phyloP scores from a whole-genome alignment of 257 asterid genomes.

The Capsicum rhomboideum region DNA sequence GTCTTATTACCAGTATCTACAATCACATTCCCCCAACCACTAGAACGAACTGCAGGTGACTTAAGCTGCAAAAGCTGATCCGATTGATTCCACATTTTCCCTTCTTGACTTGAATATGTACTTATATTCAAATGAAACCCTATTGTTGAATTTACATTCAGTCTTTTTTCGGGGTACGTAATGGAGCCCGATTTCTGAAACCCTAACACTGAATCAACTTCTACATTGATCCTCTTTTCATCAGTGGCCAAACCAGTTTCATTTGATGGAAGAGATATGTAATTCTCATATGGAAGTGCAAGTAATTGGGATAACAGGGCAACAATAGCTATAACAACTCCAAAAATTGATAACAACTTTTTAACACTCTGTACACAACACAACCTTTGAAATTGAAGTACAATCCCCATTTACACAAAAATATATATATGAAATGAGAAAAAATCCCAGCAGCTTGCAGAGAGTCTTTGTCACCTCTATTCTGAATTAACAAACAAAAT shows the following conservation, averaged over 20 bases:
- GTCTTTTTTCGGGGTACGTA: neutral
- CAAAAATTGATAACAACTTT: conserved; percentile 15
- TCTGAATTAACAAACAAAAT: neutral
- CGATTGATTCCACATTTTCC: neutral
- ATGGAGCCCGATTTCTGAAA: neutral
- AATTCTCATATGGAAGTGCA: conserved; percentile 18
- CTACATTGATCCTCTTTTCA: neutral
- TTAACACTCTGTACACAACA: conserved; percentile 5
- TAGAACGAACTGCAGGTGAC: neutral
- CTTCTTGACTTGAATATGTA: neutral
- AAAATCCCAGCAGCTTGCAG: neutral
- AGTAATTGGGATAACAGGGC: conserved; percentile 24
- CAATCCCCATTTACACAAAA: conserved; percentile 20
- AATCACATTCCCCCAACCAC: neutral
- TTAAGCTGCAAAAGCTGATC: neutral
- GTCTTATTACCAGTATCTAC: neutral
- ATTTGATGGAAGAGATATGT: conserved; percentile 16
- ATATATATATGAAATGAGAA: neutral
- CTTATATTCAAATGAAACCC: neutral
- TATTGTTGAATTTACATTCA: neutral
- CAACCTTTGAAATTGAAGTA: conserved; percentile 16
- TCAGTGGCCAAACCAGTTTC: neutral
- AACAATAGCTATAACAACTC: conserved; percentile 13
- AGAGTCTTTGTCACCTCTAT: neutral
- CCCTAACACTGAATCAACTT: neutral